phyloP scores from a whole-genome alignment of 345 rosid genomes.

The Salix caprea region DNA sequence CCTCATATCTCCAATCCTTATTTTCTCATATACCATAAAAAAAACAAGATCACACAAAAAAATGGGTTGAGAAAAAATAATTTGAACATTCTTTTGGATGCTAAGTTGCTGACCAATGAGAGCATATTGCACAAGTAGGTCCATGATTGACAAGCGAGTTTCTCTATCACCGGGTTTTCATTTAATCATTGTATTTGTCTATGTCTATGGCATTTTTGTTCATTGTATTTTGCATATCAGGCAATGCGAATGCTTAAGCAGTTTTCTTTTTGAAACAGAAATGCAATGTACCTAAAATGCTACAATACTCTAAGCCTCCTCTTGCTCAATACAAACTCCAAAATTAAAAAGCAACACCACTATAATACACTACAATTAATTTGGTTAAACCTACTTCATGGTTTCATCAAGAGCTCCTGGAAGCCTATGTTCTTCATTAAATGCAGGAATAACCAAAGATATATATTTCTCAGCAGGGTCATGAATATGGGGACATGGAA shows the following conservation, averaged over 20 bases:
- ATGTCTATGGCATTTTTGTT: not conserved
- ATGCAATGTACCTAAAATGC: not conserved
- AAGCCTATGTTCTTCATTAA: constrained; percentile 85
- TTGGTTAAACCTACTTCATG: constrained; percentile 53
- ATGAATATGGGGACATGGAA: constrained; percentile 53
- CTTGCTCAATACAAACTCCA: not conserved
- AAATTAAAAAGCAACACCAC: not conserved
- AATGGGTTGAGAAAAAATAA: not conserved
- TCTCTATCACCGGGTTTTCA: not conserved
- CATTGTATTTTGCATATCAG: not conserved
- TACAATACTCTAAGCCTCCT: not conserved
- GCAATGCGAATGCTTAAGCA: not conserved
- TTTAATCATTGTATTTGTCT: not conserved
- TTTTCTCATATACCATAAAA: not conserved
- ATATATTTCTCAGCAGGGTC: constrained; percentile 84
- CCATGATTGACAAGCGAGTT: not conserved
- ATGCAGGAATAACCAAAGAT: constrained; percentile 85
- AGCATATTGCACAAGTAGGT: not conserved
- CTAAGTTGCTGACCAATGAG: not conserved
- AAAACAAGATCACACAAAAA: not conserved
- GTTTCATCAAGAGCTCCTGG: constrained; percentile 87
- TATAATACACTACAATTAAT: not conserved
- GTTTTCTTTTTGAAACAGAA: not conserved
- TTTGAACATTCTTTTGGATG: not conserved
- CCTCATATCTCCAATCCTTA: not conserved